Evolutionary conservation across 2,329 filamentous ascomycete species (phyloP).

Genomic region (Cyphellophora europaea): DNA sequence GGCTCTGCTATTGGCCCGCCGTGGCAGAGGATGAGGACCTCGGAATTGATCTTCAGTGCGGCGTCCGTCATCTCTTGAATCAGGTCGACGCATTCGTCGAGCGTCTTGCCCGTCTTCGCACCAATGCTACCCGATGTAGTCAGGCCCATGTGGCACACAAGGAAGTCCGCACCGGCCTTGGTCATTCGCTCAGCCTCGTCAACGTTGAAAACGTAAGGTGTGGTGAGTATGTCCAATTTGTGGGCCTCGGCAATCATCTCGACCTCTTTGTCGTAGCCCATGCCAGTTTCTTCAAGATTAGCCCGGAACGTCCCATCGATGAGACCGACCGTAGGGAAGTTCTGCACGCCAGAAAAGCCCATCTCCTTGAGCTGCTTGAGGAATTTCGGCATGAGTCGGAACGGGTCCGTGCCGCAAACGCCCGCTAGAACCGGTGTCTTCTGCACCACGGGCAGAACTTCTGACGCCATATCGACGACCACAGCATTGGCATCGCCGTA

Average conservation of each 20-base stretch:
- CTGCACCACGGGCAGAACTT: slow-evolving; percentile 55
- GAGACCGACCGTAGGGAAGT: slow-evolving; percentile 59
- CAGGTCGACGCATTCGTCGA: slow-evolving; percentile 55
- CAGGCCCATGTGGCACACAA: slow-evolving; percentile 61
- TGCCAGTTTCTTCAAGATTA: slow-evolving; percentile 63
- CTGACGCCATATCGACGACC: slow-evolving; percentile 59
- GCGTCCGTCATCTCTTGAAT: slow-evolving; percentile 58
- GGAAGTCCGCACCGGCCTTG: slow-evolving; percentile 54
- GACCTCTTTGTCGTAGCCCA: slow-evolving; percentile 59
- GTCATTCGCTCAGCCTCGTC: slow-evolving; percentile 56
- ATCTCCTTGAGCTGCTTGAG: slow-evolving; percentile 50
- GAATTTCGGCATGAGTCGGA: slow-evolving; percentile 53
- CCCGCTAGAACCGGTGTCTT: slow-evolving; percentile 58
- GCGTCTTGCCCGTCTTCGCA: slow-evolving; percentile 48
- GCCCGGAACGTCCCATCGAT: slow-evolving; percentile 59
- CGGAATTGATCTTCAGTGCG: slow-evolving; percentile 41
- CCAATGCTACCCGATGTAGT: slow-evolving; percentile 58
- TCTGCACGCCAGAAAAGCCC: slow-evolving; percentile 62
- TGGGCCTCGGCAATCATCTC: slow-evolving; percentile 55
- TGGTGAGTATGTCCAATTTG: slow-evolving; percentile 53
- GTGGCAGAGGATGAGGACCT: slow-evolving; percentile 61
- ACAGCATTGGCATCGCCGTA: slow-evolving; percentile 63
- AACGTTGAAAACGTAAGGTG: slow-evolving; percentile 59
- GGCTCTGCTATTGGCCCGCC: slow-evolving; percentile 59
- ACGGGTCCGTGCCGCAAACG: slow-evolving; percentile 62